Evolutionary conservation across 2,329 filamentous ascomycete genomes (phyloP), one percentile per base, ranked within the genome.

Genomic region (Amauroascus niger): DNA sequence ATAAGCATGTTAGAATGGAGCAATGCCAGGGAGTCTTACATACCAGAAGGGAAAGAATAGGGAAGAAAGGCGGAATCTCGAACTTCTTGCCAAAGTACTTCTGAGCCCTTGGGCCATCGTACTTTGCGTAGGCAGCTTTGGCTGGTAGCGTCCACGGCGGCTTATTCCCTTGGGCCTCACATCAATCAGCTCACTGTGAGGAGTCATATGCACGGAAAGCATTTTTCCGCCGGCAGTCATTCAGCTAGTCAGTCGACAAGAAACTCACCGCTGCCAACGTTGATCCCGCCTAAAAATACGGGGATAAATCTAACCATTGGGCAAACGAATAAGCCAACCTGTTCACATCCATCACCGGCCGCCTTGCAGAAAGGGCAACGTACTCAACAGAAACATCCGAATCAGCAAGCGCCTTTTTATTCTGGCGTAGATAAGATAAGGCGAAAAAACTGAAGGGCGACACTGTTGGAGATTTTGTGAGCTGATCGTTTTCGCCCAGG

Each of bases 101-200:
- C 55, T 73, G 71, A n/a, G 77, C 76, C 41, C 79, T 70, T 18
- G 65, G 61, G 2, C 62, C 62, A 61, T 82, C 79, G 55, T 71
- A 77, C 24, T 61, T 61, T 47, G 77, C 72, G 63, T 88, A 83
- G 1, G 63, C 66, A 20, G 78, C 82, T 72, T 90, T 90, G 41
- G 80, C 81, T 1, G 82, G 79, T 28, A 87, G 73, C 0, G 74
- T 74, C 84, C 85, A 89, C 0, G 87, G 87, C 0, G 87, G 86
- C 59, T 80, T 80, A 67, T 93, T 91, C 48, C 84, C 84, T 80
- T 30, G 48, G 47, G 16, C 16, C 39, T 22, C 39, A 24, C 20
- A 3, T 41, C 1, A 24, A 24, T 41, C 39, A 41, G 18, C 9
- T 41, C 20, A 24, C 13, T 41, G 3, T 41, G 39, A 41, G 11